Evolutionary conservation across 495 filamentous ascomycete genomes (phyloP).

Genomic region (Talaromyces thailandensis): DNA sequence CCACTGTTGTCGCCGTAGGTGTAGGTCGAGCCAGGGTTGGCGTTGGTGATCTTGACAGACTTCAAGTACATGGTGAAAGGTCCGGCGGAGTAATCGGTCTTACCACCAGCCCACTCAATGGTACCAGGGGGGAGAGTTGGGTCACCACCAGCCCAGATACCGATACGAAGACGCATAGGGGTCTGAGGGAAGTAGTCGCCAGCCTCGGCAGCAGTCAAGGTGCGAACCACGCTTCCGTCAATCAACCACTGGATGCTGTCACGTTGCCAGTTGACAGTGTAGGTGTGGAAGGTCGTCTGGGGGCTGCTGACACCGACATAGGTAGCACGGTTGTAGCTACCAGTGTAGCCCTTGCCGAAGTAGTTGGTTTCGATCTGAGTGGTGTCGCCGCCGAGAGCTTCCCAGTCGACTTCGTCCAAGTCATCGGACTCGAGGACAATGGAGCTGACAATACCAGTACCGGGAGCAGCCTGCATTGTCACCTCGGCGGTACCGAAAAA

Average conservation of each 20-base stretch:
- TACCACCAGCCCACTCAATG: slow-evolving; percentile 65
- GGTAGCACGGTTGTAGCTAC: slow-evolving; percentile 65
- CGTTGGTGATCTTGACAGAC: slow-evolving; percentile 29
- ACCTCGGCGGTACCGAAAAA: slow-evolving; percentile 69
- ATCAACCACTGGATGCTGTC: slow-evolving; percentile 69
- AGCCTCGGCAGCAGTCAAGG: slow-evolving; percentile 47
- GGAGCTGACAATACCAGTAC: slow-evolving; percentile 68
- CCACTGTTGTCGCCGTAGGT: slow-evolving; percentile 30
- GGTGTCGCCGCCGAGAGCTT: slow-evolving; percentile 50
- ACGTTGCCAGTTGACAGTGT: slow-evolving; percentile 76
- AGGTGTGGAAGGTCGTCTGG: slow-evolving; percentile 67
- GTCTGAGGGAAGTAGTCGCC: slow-evolving; percentile 81
- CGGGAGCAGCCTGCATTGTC: slow-evolving; percentile 61
- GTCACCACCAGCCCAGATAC: slow-evolving; percentile 78
- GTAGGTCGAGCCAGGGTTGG: slow-evolving; percentile 27
- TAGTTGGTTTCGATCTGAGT: slow-evolving; percentile 80
- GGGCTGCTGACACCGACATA: slow-evolving; percentile 50
- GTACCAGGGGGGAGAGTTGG: slow-evolving; percentile 47
- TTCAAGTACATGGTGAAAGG: slow-evolving; percentile 66
- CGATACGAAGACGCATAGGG: slow-evolving; percentile 75
- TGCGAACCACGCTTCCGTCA: slow-evolving; percentile 64
- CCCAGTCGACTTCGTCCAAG: slow-evolving; percentile 94
- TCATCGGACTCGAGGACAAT: slow-evolving; percentile 81
- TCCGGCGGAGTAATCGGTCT: slow-evolving; percentile 53
- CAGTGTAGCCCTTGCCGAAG: slow-evolving; percentile 83